phyloP scores from a whole-genome alignment of 768 basidiomycete genomes.

The Phlegmacium glaucopus region DNA sequence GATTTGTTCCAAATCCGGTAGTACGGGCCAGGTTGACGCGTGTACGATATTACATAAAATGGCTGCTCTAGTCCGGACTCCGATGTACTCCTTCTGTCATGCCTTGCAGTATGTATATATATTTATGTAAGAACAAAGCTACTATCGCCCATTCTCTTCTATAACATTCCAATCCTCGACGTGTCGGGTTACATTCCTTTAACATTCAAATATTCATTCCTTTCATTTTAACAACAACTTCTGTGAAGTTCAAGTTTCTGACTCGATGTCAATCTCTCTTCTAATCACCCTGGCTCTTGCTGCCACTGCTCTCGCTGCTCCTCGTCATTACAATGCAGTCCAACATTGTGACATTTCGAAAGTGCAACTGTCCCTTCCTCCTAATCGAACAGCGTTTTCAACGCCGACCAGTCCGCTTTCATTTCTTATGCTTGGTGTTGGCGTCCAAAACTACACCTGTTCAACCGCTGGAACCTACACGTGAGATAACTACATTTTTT shows the following conservation, averaged over 20 bases:
- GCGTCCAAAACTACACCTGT: slow-evolving; percentile 59
- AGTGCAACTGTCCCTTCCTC: slow-evolving; percentile 24
- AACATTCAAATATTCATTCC: too few species aligned
- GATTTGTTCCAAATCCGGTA: too few species aligned
- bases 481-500: slow-evolving; percentile 28
- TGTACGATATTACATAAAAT: too few species aligned
- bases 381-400: slow-evolving; percentile 29
- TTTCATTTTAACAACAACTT: too few species aligned
- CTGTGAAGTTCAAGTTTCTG: neutral
- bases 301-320: slow-evolving; percentile 14
- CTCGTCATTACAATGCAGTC: slow-evolving; percentile 7
- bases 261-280: slow-evolving; percentile 12
- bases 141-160: too few species aligned
- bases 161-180: too few species aligned
- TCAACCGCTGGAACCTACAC: slow-evolving; percentile 35
- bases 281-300: slow-evolving; percentile 15
- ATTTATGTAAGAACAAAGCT: too few species aligned
- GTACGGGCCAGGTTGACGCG: too few species aligned
- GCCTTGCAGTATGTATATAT: too few species aligned
- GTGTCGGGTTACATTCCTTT: too few species aligned
- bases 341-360: slow-evolving; percentile 23
- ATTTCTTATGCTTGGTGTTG: slow-evolving; percentile 43
- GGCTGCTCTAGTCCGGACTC: too few species aligned
- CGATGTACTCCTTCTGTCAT: too few species aligned
- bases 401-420: slow-evolving; percentile 31